Conservation (phyloP, 192 early-diverging fungal genomes). For the Backusella parvicylindrica region DNA sequence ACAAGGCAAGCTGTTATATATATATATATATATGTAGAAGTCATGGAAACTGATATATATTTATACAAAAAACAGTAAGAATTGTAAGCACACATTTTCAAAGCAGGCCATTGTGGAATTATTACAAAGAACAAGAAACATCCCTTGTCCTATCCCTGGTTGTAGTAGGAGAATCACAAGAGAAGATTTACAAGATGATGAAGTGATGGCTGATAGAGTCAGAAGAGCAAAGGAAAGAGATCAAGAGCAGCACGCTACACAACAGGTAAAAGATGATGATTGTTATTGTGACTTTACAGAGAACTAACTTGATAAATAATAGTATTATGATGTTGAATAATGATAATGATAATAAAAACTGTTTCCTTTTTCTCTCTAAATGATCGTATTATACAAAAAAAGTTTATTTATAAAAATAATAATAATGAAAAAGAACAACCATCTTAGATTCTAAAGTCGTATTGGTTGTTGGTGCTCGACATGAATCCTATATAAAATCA, state of each 20-base stretch:
- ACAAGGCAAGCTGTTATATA: conserved; percentile 14
- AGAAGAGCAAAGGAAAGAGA: conserved; percentile 1
- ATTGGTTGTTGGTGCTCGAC: conserved; percentile 16
- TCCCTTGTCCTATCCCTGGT: conserved; percentile 26
- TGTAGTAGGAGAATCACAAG: conserved; percentile 10
- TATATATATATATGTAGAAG: background rate
- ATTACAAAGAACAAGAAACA: background rate
- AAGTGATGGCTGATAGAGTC: conserved; percentile 6
- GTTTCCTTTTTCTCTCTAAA: background rate
- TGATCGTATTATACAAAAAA: background rate
- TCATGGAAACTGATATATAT: background rate
- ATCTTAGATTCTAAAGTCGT: background rate
- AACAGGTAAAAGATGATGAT: background rate
- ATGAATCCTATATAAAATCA: conserved; percentile 14
- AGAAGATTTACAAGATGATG: background rate
- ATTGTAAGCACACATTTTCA: conserved; percentile 31
- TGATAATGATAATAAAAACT: background rate
- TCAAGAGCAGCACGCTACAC: background rate
- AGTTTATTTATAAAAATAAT: background rate
- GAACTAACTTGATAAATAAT: no score
- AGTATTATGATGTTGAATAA: conserved; percentile 21
- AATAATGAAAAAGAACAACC: background rate
- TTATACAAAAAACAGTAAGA: conserved; percentile 6
- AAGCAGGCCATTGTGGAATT: conserved; percentile 15
- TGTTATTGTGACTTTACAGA: no score